A percentile compares a stretch with the other conserved stretches of the same genome.
Evolutionary conservation across 192 early-diverging fungal species (phyloP).

Genomic region (Coemansia sp.): DNA sequence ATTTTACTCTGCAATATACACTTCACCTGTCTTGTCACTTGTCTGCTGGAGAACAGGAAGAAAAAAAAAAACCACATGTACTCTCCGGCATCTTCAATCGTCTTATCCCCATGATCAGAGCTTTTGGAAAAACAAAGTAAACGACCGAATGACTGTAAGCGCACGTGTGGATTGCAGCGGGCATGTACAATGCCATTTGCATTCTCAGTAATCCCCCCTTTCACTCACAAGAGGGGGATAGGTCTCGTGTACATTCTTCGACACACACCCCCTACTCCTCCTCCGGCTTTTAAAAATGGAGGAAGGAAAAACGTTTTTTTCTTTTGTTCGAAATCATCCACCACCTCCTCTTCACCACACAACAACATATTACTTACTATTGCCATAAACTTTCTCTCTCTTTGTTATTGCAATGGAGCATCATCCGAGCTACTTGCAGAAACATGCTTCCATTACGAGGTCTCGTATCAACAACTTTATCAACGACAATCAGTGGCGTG

Average conservation of each 20-base stretch:
- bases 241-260: not conserved
- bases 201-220: not conserved
- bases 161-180: not conserved
- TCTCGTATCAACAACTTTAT: constrained; percentile 78
- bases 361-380: not conserved
- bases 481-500: constrained; percentile 64
- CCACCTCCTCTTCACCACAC: not conserved
- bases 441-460: constrained; percentile 76
- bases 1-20: not conserved
- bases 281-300: not conserved
- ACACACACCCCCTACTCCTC: not conserved
- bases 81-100: not conserved
- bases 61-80: not conserved
- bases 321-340: not conserved
- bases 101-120: not conserved
- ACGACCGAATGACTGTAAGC: not conserved
- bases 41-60: not conserved
- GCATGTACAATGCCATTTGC: not conserved
- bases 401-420: constrained; percentile 20
- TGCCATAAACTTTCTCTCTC: not conserved
- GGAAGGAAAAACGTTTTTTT: not conserved
- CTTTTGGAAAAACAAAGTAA: not conserved
- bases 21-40: not conserved
- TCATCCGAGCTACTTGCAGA: constrained; percentile 48
- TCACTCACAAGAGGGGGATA: not conserved